Evolutionary conservation across 2,329 filamentous ascomycete species (phyloP).

Genomic region (Triangularia setosa): DNA sequence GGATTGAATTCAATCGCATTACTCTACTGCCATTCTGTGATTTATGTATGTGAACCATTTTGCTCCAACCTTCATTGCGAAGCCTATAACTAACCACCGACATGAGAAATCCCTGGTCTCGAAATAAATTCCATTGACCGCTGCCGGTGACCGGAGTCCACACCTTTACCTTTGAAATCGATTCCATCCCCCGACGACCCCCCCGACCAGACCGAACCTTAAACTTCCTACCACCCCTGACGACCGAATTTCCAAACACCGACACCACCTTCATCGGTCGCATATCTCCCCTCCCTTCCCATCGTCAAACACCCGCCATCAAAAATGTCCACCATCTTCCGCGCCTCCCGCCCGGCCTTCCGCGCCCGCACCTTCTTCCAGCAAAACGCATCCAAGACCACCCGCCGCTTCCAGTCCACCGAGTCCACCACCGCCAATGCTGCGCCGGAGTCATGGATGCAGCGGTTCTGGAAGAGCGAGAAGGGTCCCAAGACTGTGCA

Average conservation of each 20-base stretch:
- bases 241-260: not conserved
- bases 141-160: not conserved
- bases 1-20: not conserved
- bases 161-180: not conserved
- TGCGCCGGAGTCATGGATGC: slow-evolving; percentile 56
- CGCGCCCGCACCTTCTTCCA: slow-evolving; percentile 48
- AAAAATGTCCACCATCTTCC: slow-evolving; percentile 36
- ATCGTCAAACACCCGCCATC: not conserved
- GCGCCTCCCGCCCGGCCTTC: slow-evolving; percentile 52
- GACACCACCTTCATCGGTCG: not conserved
- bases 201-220: not conserved
- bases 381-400: slow-evolving; percentile 38
- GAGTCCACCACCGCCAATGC: slow-evolving; percentile 42
- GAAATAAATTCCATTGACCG: not conserved
- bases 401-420: slow-evolving; percentile 66
- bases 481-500: slow-evolving; percentile 89
- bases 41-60: not conserved
- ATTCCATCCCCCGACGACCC: not conserved
- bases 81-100: not conserved
- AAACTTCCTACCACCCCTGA: not conserved
- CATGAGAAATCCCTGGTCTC: not conserved
- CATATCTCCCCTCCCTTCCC: not conserved
- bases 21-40: not conserved
- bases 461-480: slow-evolving; percentile 79
- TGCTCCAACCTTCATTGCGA: not conserved